Conservation (phyloP, 305 asterid genomes). For the Caryopteris hybrid region DNA sequence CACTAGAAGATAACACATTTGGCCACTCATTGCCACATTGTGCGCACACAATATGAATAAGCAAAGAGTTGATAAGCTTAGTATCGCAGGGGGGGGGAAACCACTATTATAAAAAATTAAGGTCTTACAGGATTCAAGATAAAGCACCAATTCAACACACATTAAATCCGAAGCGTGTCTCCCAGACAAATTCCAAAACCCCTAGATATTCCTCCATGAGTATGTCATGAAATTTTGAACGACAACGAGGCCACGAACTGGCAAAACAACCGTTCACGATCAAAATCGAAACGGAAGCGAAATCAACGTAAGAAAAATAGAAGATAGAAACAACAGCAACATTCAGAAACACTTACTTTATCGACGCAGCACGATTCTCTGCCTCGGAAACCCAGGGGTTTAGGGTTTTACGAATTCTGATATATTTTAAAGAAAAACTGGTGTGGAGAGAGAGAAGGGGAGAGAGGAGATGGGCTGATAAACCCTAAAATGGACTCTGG, state of each 20-base stretch:
- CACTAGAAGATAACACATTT: background rate
- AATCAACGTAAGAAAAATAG: background rate
- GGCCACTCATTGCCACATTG: no score
- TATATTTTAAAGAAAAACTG: background rate
- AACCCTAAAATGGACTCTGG: slow-evolving; percentile 38
- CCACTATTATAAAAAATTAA: background rate
- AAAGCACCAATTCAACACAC: background rate
- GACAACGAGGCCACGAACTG: background rate
- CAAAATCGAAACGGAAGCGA: background rate
- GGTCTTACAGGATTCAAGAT: background rate
- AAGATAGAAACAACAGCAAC: background rate
- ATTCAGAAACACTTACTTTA: slow-evolving; percentile 16
- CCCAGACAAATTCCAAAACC: background rate
- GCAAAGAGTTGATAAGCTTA: background rate
- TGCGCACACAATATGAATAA: background rate
- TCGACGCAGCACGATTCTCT: slow-evolving; percentile 10
- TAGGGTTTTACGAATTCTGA: slow-evolving; percentile 29
- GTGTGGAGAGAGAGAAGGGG: slow-evolving; percentile 7
- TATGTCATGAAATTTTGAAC: background rate
- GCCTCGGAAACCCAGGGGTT: slow-evolving; percentile 22
- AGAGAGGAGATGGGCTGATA: slow-evolving; percentile 32
- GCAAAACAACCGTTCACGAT: background rate
- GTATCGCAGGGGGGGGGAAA: background rate
- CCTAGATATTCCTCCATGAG: background rate
- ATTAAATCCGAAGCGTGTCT: background rate